Conservation (phyloP, 768 basidiomycete genomes). For the Dentipellis fragilis region DNA sequence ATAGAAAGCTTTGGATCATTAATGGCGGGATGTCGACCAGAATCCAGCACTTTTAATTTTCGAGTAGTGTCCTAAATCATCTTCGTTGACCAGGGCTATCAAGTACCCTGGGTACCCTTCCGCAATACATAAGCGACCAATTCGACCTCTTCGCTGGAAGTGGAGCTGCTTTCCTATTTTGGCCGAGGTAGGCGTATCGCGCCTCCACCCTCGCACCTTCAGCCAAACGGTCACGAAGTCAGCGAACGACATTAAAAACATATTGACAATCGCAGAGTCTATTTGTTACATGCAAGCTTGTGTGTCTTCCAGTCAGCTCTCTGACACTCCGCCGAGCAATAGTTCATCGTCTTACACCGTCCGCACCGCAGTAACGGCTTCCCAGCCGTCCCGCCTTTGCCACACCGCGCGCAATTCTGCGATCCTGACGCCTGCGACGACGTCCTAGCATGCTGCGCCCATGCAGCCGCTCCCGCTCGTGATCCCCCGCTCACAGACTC, state of each 20-base stretch:
- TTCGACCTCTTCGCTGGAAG: too few relatives aligned
- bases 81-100: too few relatives aligned
- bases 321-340: constrained; percentile 38
- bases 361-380: constrained; percentile 23
- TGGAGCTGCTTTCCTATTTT: too few relatives aligned
- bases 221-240: too few relatives aligned
- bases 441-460: background rate
- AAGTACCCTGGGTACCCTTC: too few relatives aligned
- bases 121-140: too few relatives aligned
- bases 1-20: too few relatives aligned
- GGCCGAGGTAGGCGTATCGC: too few relatives aligned
- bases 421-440: background rate
- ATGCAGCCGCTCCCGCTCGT: background rate
- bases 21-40: too few relatives aligned
- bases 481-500: background rate
- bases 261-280: background rate
- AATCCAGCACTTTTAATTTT: background rate
- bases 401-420: constrained; percentile 21
- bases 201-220: too few relatives aligned
- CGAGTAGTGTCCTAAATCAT: too few relatives aligned
- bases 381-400: constrained; percentile 17
- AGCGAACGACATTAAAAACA: too few relatives aligned
- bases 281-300: constrained; percentile 24
- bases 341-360: constrained; percentile 28
- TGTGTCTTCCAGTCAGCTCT: constrained; percentile 37